Base-by-base conservation (phyloP, 257 asterid genomes). In the Jaltomata sinuosa region DNA sequence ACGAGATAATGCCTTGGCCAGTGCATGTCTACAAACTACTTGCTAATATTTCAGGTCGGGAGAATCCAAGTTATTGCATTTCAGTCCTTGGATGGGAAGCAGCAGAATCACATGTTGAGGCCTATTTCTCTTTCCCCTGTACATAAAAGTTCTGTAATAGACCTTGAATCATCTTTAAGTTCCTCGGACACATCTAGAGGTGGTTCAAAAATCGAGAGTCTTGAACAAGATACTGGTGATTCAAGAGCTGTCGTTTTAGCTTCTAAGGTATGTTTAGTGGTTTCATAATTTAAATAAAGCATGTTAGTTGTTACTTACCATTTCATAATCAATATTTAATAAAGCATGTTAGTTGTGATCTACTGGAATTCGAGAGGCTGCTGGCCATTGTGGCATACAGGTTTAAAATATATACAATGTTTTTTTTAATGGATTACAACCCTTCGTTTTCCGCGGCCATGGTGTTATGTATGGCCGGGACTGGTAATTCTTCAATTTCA, bases 81-180 rank as follows among this genome's bases (percentile, higher is more conserved):
- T 88, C 99, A 97, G 91, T 97, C 99, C 77, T 87, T 92, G 87
- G 99, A 97, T 88, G 98, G 99, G 87, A 95, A 94, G 91, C 98
- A 94, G 91, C 98, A 97, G 83, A 92, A 88, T 84, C 92, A 91
- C 65, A 65, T 85, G 79, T 77, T 88, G 88, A 90, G 85, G 90
- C 93, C 99, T 38, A 91, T 94, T 84, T 83, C 97, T 87, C 87
- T 93, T 83, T 80, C 92, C 84, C 90, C 92, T 69, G 92, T 85
- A 77, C 91, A 82, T 42, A 95, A 85, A 89, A 87, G 80, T 86
- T 72, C 95, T 15, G 82, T 95, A 61, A 88, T 93, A 85, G 96
- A 94, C 86, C 19, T 94, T 27, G 98, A 91, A 68, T 91, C 97
- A 9, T 89, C 99, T 54, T 31, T 86, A 79, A 91, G 95, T 83